A percentile compares a stretch with the other conserved stretches of the same genome.
Conservation (phyloP, 441 rosid species). For the Erodium moschatum region DNA sequence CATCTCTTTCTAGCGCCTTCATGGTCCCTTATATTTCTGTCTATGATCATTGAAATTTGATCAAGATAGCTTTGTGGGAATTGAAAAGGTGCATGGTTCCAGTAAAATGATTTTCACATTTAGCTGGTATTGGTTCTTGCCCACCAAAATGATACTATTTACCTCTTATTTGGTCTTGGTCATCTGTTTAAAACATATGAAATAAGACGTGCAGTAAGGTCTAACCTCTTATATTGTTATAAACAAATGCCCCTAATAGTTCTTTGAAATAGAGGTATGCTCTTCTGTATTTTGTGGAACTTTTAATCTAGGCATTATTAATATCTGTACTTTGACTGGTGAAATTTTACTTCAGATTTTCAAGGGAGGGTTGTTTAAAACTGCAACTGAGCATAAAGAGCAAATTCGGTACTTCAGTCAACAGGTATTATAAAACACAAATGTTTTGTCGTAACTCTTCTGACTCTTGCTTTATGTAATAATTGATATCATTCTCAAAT, state of each 20-base stretch:
- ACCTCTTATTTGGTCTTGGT: not conserved
- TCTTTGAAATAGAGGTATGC: not conserved
- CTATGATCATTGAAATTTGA: too few relatives aligned
- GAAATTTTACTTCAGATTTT: slow-evolving; percentile 41
- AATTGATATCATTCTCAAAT: not conserved
- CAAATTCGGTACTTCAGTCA: slow-evolving; percentile 92
- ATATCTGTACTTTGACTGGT: slow-evolving; percentile 1
- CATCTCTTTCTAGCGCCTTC: too few relatives aligned
- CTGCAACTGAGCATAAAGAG: slow-evolving; percentile 93
- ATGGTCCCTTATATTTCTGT: too few relatives aligned
- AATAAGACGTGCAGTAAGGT: not conserved
- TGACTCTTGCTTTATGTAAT: not conserved
- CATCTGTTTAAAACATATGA: not conserved
- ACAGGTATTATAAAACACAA: slow-evolving; percentile 37
- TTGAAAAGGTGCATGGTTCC: too few relatives aligned
- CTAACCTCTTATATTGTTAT: not conserved
- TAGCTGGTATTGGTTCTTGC: not conserved
- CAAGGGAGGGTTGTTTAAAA: slow-evolving; percentile 86
- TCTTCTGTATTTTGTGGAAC: not conserved
- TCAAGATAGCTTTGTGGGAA: too few relatives aligned
- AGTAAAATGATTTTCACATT: not conserved
- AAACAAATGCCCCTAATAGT: not conserved
- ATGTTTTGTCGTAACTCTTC: not conserved
- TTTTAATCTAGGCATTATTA: not conserved
- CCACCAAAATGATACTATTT: not conserved